A percentile compares a stretch with the other conserved stretches of the same genome.
These are phyloP conservation scores for Hamamelis virginiana DNA, from an alignment of 164 flowering plant genomes.

Conservation along the genomic window DNA sequence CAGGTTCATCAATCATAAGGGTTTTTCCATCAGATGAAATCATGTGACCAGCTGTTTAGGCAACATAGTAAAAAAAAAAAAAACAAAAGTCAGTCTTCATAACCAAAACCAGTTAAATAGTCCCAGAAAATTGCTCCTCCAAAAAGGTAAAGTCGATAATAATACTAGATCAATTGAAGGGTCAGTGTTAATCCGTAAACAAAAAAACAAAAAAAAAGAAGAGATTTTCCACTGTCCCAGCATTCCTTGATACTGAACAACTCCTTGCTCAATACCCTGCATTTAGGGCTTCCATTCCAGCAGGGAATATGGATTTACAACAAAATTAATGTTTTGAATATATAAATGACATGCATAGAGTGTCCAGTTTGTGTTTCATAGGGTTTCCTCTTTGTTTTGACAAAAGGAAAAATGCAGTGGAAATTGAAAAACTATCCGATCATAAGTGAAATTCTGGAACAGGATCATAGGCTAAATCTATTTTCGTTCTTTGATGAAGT, in stretches of 20 bases:
- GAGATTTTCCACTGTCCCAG: not conserved
- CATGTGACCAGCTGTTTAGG: not conserved
- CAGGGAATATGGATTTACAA: not conserved
- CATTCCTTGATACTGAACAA: slow-evolving; percentile 1
- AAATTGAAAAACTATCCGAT: slow-evolving; percentile 1
- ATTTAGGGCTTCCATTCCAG: slow-evolving; percentile 1
- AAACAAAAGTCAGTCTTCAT: not conserved
- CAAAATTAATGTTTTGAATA: not conserved
- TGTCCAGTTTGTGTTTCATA: not conserved
- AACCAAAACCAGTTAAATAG: not conserved
- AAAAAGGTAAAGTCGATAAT: not conserved
- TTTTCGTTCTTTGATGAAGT: slow-evolving; percentile 30
- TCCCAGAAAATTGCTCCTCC: not conserved
- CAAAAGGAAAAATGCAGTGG: not conserved
- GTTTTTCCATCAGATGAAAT: slow-evolving; percentile 1
- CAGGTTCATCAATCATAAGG: not conserved
- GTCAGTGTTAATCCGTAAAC: slow-evolving; percentile 5
- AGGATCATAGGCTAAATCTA: slow-evolving; percentile 15
- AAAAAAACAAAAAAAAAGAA: not conserved
- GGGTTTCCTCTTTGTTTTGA: not conserved
- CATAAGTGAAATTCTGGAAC: slow-evolving; percentile 5
- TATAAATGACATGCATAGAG: slow-evolving; percentile 1
- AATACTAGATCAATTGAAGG: not conserved
- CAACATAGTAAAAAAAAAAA: not conserved
- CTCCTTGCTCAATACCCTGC: not conserved